These are phyloP conservation scores for Eutrema salsugineum DNA, from an alignment of 441 rosid genomes.

Conservation along the genomic window DNA sequence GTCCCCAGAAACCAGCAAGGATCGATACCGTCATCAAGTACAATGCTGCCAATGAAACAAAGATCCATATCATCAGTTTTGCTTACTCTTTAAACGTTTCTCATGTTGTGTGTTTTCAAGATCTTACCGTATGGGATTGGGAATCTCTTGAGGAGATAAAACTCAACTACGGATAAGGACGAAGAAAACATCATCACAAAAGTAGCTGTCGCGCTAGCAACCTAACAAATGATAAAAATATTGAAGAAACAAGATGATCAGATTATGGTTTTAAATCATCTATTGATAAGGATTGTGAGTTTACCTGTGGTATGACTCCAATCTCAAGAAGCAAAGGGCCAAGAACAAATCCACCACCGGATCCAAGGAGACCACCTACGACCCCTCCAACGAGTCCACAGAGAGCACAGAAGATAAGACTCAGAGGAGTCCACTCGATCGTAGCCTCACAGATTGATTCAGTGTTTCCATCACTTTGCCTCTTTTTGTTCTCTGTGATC, in stretches of 20 bases:
- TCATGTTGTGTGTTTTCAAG: neutral
- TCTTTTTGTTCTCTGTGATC: slow-evolving; percentile 49
- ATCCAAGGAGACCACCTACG: slow-evolving; percentile 89
- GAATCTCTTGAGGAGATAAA: slow-evolving; percentile 85
- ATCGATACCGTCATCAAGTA: slow-evolving; percentile 66
- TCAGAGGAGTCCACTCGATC: slow-evolving; percentile 73
- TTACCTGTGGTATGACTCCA: slow-evolving; percentile 92
- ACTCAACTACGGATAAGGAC: slow-evolving; percentile 88
- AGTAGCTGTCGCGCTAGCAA: slow-evolving; percentile 93
- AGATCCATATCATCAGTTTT: neutral
- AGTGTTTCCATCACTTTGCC: slow-evolving; percentile 51
- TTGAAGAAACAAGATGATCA: neutral
- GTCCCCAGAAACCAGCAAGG: slow-evolving; percentile 93
- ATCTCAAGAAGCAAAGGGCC: slow-evolving; percentile 94
- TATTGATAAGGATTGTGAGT: neutral
- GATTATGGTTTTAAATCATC: neutral
- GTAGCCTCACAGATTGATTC: slow-evolving; percentile 77
- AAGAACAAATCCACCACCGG: slow-evolving; percentile 92
- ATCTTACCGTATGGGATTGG: slow-evolving; percentile 84
- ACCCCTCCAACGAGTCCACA: slow-evolving; percentile 81
- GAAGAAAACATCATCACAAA: slow-evolving; percentile 98
- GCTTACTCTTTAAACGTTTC: neutral
- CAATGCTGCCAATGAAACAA: slow-evolving; percentile 46
- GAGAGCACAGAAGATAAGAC: slow-evolving; percentile 74
- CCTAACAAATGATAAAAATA: slow-evolving; percentile 28